These are phyloP conservation scores for Blepharisma japonicum DNA, from an alignment of 73 alveolate species.

Conservation along the genomic window DNA sequence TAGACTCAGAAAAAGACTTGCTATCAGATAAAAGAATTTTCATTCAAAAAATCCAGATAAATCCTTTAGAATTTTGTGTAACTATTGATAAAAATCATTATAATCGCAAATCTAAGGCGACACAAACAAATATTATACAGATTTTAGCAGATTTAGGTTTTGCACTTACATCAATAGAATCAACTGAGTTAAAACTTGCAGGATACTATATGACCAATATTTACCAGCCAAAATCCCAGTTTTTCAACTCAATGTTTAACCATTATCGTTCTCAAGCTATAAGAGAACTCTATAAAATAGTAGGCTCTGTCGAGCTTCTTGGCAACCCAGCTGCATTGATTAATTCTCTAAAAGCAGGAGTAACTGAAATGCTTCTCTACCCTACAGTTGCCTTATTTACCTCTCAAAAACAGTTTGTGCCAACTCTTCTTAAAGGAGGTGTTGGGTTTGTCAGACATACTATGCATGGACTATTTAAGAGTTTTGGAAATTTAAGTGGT, in stretches of 20 bases:
- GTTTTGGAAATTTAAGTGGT: slow-evolving; percentile 26
- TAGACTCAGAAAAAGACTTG: slow-evolving; percentile 4
- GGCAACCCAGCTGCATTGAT: slow-evolving; percentile 27
- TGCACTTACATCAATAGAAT: slow-evolving; percentile 32
- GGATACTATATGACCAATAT: slow-evolving; percentile 7
- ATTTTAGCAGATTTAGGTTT: slow-evolving; percentile 29
- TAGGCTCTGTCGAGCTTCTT: slow-evolving; percentile 20
- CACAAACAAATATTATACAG: slow-evolving; percentile 1
- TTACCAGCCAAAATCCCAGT: not conserved
- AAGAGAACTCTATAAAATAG: slow-evolving; percentile 22
- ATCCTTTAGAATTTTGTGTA: slow-evolving; percentile 21
- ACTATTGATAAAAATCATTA: slow-evolving; percentile 13
- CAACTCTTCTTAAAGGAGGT: not conserved
- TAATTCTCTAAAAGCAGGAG: slow-evolving; percentile 24
- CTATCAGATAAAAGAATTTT: not conserved
- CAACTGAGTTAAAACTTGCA: slow-evolving; percentile 16
- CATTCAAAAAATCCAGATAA: slow-evolving; percentile 3
- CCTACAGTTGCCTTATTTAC: slow-evolving; percentile 18
- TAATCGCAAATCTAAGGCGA: not conserved
- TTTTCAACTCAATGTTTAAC: not conserved
- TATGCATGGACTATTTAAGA: slow-evolving; percentile 18
- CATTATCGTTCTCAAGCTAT: slow-evolving; percentile 23
- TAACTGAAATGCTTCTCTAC: slow-evolving; percentile 12
- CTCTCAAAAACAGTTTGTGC: slow-evolving; percentile 17
- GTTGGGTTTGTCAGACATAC: slow-evolving; percentile 29